Evolutionary conservation across 441 rosid genomes (phyloP).

Genomic region (Corymbia calophylla): DNA sequence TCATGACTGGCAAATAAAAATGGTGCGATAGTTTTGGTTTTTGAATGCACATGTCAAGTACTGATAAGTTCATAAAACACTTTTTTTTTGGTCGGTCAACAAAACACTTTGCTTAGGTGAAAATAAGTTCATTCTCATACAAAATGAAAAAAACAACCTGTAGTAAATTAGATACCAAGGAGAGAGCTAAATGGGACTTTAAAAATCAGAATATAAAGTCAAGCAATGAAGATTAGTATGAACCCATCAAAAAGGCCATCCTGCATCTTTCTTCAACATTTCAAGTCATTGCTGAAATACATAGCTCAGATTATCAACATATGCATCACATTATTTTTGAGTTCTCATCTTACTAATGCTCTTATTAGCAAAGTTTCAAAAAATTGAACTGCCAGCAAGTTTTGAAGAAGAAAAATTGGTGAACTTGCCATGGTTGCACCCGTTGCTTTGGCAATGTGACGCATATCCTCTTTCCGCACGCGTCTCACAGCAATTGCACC

Average conservation of each 20-base stretch:
- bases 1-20: background rate
- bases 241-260: background rate
- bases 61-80: background rate
- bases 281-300: background rate
- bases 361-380: background rate
- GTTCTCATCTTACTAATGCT: background rate
- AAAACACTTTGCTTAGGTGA: background rate
- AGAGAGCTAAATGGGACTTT: no score
- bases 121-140: background rate
- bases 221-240: background rate
- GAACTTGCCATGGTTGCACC: constrained; percentile 81
- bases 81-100: no score
- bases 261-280: background rate
- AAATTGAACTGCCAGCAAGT: background rate
- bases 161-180: background rate
- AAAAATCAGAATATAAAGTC: no score
- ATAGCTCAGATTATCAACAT: background rate
- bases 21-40: background rate
- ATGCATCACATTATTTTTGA: background rate
- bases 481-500: constrained; percentile 98
- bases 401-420: background rate
- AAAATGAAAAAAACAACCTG: background rate
- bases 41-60: background rate
- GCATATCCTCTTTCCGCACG: constrained; percentile 96
- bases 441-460: constrained; percentile 96